Conservation (phyloP, 2,329 filamentous ascomycete species). For the Alternaria sp. region DNA sequence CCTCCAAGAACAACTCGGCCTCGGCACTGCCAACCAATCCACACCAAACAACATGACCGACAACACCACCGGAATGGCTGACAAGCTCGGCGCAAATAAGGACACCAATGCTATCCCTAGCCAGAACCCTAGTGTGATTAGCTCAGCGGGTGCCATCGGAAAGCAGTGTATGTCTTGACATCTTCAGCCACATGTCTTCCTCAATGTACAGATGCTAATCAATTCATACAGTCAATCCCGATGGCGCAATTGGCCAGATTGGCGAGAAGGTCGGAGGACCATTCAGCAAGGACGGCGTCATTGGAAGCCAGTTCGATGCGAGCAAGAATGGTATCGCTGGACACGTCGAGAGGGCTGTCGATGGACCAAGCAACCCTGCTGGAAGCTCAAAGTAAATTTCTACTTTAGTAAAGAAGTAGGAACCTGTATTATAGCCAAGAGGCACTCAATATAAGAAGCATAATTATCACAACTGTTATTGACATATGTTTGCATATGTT, state of each 20-base stretch:
- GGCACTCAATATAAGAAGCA: background rate
- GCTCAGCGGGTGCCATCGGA: slow-evolving; percentile 61
- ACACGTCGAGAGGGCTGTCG: slow-evolving; percentile 60
- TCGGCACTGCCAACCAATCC: slow-evolving; percentile 21
- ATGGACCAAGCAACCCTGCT: slow-evolving; percentile 52
- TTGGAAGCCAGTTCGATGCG: slow-evolving; percentile 66
- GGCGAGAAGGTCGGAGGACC: slow-evolving; percentile 60
- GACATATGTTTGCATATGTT: too few species aligned
- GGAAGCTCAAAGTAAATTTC: slow-evolving; percentile 35
- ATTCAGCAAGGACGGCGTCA: slow-evolving; percentile 58
- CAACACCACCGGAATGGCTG: slow-evolving; percentile 32
- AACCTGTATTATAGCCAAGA: slow-evolving; percentile 17
- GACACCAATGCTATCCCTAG: slow-evolving; percentile 42
- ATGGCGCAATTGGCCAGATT: slow-evolving; percentile 61
- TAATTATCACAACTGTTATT: background rate
- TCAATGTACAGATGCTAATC: background rate
- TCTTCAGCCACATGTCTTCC: background rate
- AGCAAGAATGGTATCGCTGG: slow-evolving; percentile 63
- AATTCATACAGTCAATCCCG: slow-evolving; percentile 50
- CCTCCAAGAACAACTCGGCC: slow-evolving; percentile 29
- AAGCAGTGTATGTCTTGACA: slow-evolving; percentile 54
- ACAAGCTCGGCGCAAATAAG: slow-evolving; percentile 43
- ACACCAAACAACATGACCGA: slow-evolving; percentile 31
- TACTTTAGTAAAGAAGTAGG: background rate
- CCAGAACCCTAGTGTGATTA: slow-evolving; percentile 54